These are phyloP conservation scores for Gaeumannomyces sp. DNA, from an alignment of 2,329 filamentous ascomycete genomes.

Conservation along the genomic window DNA sequence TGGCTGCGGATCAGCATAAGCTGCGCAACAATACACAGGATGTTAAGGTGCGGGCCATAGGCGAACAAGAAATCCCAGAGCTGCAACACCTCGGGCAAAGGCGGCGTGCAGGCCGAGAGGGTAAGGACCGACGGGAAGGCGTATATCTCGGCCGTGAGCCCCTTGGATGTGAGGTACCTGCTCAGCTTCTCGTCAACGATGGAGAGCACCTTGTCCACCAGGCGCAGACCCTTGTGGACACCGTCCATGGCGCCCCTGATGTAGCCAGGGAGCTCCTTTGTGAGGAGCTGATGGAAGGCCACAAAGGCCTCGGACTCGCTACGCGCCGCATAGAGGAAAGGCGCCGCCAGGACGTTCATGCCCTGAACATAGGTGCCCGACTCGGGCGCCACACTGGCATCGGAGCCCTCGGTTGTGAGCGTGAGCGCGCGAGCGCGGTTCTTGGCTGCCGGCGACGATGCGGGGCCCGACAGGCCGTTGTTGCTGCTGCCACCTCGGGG, in stretches of 20 bases:
- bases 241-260: slow-evolving; percentile 96
- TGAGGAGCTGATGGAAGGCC: slow-evolving; percentile 82
- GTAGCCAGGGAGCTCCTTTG: slow-evolving; percentile 84
- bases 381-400: slow-evolving; percentile 50
- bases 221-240: slow-evolving; percentile 81
- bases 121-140: slow-evolving; percentile 94
- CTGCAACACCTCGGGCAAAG: slow-evolving; percentile 83
- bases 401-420: slow-evolving; percentile 58
- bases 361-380: slow-evolving; percentile 92
- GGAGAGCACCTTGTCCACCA: slow-evolving; percentile 87
- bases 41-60: slow-evolving; percentile 90
- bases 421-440: slow-evolving; percentile 50
- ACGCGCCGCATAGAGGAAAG: slow-evolving; percentile 88
- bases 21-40: slow-evolving; percentile 94
- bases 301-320: slow-evolving; percentile 94
- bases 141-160: slow-evolving; percentile 88
- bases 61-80: slow-evolving; percentile 98
- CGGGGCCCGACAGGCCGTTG: slow-evolving; percentile 46
- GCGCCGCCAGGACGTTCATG: slow-evolving; percentile 96
- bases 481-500: slow-evolving; percentile 11
- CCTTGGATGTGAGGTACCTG: slow-evolving; percentile 75
- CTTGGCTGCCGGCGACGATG: slow-evolving; percentile 39
- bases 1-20: slow-evolving; percentile 81
- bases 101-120: slow-evolving; percentile 90
- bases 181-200: slow-evolving; percentile 88